Base-by-base conservation (phyloP, 768 basidiomycete genomes). In the Candolleomyces eurysporus region DNA sequence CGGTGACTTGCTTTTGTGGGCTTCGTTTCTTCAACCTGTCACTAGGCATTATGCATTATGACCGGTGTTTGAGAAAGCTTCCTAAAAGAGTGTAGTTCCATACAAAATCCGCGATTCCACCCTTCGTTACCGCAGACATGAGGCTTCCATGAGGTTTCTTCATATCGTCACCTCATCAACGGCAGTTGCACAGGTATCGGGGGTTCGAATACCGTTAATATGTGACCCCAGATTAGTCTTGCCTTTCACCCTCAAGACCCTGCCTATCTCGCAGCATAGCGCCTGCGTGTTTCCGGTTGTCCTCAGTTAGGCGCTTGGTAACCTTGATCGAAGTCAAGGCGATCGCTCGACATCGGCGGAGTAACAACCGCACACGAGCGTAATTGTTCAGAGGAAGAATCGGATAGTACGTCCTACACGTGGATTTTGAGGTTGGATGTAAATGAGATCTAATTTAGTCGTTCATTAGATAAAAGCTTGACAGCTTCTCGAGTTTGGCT, bases 401-500 rank as follows among this genome's bases (percentile, higher is more conserved):
- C 52, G 1, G 5, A 16, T 13, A 21, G 52, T 54, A 31, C 52
- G 52, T 32, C 36, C 52, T 54, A 54, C 52, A 54, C 52, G 52
- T 54, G 52, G 52, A 31, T 39, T 26, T 17, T 1, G 22, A 14
- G 32, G 11, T 54, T 54, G 14, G 49, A 30, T 31, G 26, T 39
- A 21, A 14, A 10, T 19, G 26, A 8, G 32, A 32, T 39, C 32
- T 31, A n/a, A 54, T 54, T 4, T 4, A 39, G 31, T 31, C 32
- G 30, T n/a, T n/a, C 31, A 54, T 26, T 54, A 54, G 52, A 54
- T 54, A 32, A 54, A 54, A 54, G 52, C 52, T 54, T 54, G 52
- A 54, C 30, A 39, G 52, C 52, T 54, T 54, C 52, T 13, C 8
- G 21, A 51, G 26, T 46, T 46, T 46, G 14, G 17, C 16, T 17